Percentiles rank a stretch among this genome's conserved stretches.
phyloP scores from a whole-genome alignment of 192 early-diverging fungal species.

The Paraglomus brasilianum region DNA sequence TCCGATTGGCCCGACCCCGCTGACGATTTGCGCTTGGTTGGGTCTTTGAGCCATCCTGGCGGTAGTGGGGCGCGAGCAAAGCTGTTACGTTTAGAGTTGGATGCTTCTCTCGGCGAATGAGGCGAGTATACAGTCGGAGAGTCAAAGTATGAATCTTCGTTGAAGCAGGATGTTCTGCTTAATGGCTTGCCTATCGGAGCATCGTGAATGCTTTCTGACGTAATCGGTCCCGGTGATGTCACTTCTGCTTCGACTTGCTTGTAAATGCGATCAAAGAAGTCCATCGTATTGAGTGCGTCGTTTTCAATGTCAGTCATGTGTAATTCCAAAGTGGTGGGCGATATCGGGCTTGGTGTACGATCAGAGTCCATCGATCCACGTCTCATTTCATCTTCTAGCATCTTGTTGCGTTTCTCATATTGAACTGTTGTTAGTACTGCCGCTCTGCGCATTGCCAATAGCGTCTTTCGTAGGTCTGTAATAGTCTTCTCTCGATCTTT shows the following conservation, averaged over 20 bases:
- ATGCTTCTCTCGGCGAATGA: background rate
- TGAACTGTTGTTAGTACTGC: constrained; percentile 49
- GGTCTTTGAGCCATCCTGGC: constrained; percentile 8
- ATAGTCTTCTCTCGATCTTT: constrained; percentile 52
- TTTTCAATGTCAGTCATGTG: constrained; percentile 1
- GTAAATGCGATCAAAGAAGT: constrained; percentile 21
- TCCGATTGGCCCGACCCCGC: background rate
- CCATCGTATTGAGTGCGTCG: background rate
- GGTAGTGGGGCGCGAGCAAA: constrained; percentile 8
- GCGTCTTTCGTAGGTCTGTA: constrained; percentile 50
- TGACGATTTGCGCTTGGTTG: background rate
- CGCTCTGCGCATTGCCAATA: constrained; percentile 59
- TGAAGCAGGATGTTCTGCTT: constrained; percentile 4
- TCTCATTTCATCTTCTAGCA: constrained; percentile 38
- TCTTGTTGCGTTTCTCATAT: constrained; percentile 49
- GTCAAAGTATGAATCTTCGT: background rate
- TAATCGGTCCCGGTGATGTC: background rate
- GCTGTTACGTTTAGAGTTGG: background rate
- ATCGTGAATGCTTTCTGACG: background rate
- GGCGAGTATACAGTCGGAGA: background rate
- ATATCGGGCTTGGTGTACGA: constrained; percentile 20
- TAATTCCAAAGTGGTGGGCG: constrained; percentile 4
- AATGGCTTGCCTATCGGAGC: background rate
- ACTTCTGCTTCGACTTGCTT: background rate
- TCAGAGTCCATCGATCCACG: background rate